These are phyloP conservation scores for Phytophthora fragariaefolia DNA, from an alignment of 352 stramenopile genomes.

Conservation along the genomic window DNA sequence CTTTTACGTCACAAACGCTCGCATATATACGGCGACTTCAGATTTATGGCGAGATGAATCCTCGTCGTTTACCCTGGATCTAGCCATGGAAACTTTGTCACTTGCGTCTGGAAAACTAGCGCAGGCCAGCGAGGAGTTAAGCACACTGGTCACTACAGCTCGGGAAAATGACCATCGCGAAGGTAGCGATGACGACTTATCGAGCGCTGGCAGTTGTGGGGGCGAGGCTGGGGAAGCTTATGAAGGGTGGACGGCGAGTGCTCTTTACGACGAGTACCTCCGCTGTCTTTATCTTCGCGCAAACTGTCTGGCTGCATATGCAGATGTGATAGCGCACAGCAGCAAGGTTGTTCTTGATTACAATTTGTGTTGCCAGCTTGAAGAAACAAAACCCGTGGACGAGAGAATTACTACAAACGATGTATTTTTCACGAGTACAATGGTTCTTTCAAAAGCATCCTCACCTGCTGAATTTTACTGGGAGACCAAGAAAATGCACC, in stretches of 20 bases:
- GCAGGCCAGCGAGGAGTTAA: constrained; percentile 42
- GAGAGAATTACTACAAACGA: constrained; percentile 13
- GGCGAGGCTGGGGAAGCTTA: constrained; percentile 11
- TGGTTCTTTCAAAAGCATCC: constrained; percentile 52
- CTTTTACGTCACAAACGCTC: constrained; percentile 65
- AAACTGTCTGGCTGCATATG: constrained; percentile 59
- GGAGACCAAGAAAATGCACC: constrained; percentile 62
- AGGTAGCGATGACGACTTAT: constrained; percentile 24
- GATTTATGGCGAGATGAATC: constrained; percentile 50
- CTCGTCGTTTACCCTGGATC: constrained; percentile 47
- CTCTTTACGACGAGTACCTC: constrained; percentile 51
- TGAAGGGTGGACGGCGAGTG: constrained; percentile 18
- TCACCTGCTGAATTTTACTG: constrained; percentile 58
- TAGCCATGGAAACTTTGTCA: constrained; percentile 70
- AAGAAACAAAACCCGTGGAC: constrained; percentile 45
- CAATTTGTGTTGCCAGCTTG: constrained; percentile 54
- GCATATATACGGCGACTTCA: constrained; percentile 44
- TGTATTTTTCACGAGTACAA: constrained; percentile 22
- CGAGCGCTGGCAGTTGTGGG: constrained; percentile 19
- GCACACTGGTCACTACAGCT: constrained; percentile 12
- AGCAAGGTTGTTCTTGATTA: constrained; percentile 49
- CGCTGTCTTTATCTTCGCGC: constrained; percentile 55
- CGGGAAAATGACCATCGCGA: constrained; percentile 13
- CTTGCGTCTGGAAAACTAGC: constrained; percentile 65
- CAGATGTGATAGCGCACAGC: constrained; percentile 58